Percentiles rank a stretch among this genome's conserved stretches.
Conservation (phyloP, 176 grass and related monocot genomes). For the Panicum miliaceum region DNA sequence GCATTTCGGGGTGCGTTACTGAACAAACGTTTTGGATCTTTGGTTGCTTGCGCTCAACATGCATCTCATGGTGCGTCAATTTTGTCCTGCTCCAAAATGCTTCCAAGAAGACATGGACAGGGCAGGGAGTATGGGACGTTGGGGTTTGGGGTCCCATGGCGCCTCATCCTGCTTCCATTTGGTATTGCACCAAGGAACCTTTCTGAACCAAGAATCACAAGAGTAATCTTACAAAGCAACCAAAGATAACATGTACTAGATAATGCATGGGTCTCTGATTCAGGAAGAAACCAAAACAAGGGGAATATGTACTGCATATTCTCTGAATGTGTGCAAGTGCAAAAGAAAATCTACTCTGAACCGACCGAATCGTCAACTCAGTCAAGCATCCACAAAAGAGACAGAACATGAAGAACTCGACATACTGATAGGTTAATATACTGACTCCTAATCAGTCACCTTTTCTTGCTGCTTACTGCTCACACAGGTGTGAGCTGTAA, state of each 20-base stretch:
- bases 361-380: not conserved
- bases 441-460: not conserved
- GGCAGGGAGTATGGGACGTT: not conserved
- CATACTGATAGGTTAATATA: not conserved
- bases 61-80: not conserved
- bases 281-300: not conserved
- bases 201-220: constrained; percentile 19
- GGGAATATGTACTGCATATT: constrained; percentile 8
- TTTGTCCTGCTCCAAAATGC: constrained; percentile 15
- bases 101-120: not conserved
- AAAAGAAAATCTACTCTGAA: not conserved
- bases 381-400: not conserved
- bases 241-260: not conserved
- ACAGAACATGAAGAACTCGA: not conserved
- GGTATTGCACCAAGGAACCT: constrained; percentile 1
- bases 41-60: not conserved
- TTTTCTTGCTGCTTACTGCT: not conserved
- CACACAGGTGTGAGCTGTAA: not conserved
- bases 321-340: not conserved
- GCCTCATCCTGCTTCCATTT: constrained; percentile 27
- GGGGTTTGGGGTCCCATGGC: too few relatives aligned
- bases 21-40: not conserved
- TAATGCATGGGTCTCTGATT: not conserved
- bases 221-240: not conserved
- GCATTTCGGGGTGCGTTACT: not conserved